Conservation (phyloP, 805 yeast species). For the Yarrowia phangngaensis region DNA sequence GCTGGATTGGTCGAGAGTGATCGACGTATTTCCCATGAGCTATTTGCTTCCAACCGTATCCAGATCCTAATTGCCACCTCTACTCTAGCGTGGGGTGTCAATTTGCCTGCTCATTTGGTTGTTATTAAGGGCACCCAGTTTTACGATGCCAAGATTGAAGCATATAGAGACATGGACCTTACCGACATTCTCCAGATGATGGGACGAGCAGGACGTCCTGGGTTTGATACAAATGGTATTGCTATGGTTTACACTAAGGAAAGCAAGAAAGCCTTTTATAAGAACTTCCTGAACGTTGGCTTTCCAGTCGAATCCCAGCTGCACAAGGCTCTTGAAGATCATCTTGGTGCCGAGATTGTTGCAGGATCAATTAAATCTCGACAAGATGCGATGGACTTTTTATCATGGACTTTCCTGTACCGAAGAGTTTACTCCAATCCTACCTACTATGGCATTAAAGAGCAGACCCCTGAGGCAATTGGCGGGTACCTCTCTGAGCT, state of each 20-base stretch:
- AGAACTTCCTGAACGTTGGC: constrained; percentile 72
- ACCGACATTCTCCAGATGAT: constrained; percentile 80
- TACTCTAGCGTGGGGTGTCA: constrained; percentile 87
- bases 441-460: constrained; percentile 70
- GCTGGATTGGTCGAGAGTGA: constrained; percentile 77
- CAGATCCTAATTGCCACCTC: constrained; percentile 75
- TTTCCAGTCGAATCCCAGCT: constrained; percentile 79
- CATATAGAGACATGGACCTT: constrained; percentile 73
- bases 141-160: constrained; percentile 57
- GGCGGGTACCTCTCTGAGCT: constrained; percentile 44
- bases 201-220: constrained; percentile 85
- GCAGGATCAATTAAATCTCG: constrained; percentile 61
- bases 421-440: constrained; percentile 75
- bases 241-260: constrained; percentile 76
- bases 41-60: constrained; percentile 65
- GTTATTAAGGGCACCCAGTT: constrained; percentile 71
- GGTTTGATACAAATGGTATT: constrained; percentile 71
- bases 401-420: constrained; percentile 72
- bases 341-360: constrained; percentile 75
- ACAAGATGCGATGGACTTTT: constrained; percentile 69
- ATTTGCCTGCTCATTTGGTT: constrained; percentile 74
- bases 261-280: constrained; percentile 68
- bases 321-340: constrained; percentile 73
- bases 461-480: constrained; percentile 46
- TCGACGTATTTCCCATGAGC: constrained; percentile 62